phyloP scores from a whole-genome alignment of 2,329 filamentous ascomycete genomes.

The Aureobasidium subglaciale region DNA sequence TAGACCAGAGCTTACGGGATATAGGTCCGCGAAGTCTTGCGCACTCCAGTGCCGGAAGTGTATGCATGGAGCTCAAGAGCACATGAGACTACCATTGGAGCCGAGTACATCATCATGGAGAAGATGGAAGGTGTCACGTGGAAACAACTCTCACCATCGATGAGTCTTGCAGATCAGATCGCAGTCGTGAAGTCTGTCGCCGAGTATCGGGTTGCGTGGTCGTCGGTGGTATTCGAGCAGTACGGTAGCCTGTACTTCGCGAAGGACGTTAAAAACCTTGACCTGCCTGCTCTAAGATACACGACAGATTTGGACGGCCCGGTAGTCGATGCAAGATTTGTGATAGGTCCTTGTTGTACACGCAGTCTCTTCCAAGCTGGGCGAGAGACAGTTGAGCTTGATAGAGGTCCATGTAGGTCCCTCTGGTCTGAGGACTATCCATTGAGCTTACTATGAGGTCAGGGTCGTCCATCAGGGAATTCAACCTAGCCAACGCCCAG shows the following conservation, averaged over 20 bases:
- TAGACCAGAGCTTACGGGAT: too few species aligned
- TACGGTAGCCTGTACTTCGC: constrained; percentile 29
- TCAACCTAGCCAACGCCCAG: too few species aligned
- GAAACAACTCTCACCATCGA: constrained; percentile 26
- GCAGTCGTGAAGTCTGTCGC: constrained; percentile 26
- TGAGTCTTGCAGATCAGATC: constrained; percentile 23
- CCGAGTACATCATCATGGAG: constrained; percentile 33
- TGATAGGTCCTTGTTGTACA: background rate
- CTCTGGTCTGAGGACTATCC: too few species aligned
- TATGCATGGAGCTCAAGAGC: constrained; percentile 29
- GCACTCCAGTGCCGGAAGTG: constrained; percentile 29
- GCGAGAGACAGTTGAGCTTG: background rate
- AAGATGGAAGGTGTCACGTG: constrained; percentile 29
- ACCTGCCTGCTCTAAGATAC: background rate
- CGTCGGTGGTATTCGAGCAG: constrained; percentile 22
- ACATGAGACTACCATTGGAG: constrained; percentile 25
- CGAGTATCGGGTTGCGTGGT: constrained; percentile 23
- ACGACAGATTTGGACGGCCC: background rate
- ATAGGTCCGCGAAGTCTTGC: constrained; percentile 27
- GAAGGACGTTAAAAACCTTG: background rate
- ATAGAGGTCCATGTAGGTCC: constrained; percentile 15
- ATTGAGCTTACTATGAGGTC: too few species aligned
- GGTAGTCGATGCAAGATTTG: background rate
- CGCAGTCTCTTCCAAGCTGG: constrained; percentile 1
- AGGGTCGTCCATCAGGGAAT: too few species aligned